Evolutionary conservation across 306 rosid species (phyloP).

Genomic region (Begonia loranthoides): DNA sequence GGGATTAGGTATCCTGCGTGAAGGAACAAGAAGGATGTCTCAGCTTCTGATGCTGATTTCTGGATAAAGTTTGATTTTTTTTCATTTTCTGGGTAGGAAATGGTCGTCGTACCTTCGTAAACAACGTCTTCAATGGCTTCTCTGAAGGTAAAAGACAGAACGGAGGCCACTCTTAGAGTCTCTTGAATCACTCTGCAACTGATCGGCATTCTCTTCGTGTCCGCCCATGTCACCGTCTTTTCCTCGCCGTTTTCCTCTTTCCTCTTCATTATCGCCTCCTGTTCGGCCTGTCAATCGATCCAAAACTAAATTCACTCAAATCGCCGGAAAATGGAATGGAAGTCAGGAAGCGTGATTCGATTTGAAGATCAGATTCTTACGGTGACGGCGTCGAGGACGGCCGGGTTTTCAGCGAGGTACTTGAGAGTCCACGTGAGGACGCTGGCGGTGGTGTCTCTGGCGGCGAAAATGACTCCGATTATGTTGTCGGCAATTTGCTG

Average conservation of each 20-base stretch:
- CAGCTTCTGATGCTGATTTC: no score
- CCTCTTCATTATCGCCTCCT: slow-evolving; percentile 29
- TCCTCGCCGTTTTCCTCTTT: slow-evolving; percentile 27
- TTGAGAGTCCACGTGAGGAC: slow-evolving; percentile 54
- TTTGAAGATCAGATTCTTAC: slow-evolving; percentile 16
- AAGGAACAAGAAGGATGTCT: background rate
- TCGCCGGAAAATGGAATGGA: background rate
- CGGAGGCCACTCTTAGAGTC: slow-evolving; percentile 47
- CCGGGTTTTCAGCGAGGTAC: slow-evolving; percentile 45
- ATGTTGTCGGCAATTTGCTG: slow-evolving; percentile 10
- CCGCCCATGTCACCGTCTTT: slow-evolving; percentile 40
- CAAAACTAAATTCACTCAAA: background rate
- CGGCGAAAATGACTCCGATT: slow-evolving; percentile 53
- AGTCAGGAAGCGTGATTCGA: background rate
- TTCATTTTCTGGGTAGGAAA: background rate
- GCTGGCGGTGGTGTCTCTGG: slow-evolving; percentile 59
- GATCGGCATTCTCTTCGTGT: slow-evolving; percentile 35
- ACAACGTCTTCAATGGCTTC: slow-evolving; percentile 50
- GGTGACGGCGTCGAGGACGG: slow-evolving; percentile 41
- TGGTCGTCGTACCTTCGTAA: slow-evolving; percentile 27
- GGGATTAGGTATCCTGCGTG: slow-evolving; percentile 39
- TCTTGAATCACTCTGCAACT: slow-evolving; percentile 56
- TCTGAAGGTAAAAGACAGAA: slow-evolving; percentile 55
- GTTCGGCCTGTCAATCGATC: slow-evolving; percentile 30
- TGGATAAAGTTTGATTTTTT: no score